Evolutionary conservation across 495 filamentous ascomycete genomes (phyloP).

Genomic region (Penicillium herquei): DNA sequence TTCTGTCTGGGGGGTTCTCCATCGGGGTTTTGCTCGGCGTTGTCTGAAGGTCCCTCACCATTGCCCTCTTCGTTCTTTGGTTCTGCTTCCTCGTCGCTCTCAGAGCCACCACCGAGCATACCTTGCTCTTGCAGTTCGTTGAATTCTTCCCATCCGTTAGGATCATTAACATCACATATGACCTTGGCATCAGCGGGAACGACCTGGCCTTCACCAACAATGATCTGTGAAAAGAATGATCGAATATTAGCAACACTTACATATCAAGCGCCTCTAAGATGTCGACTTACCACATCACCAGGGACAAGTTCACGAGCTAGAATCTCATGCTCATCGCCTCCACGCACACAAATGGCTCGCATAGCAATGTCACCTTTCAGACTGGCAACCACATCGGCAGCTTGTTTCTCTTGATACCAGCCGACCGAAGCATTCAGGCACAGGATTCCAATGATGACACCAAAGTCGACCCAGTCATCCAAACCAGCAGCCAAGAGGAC

Average conservation of each 20-base stretch:
- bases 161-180: constrained; percentile 68
- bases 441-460: constrained; percentile 79
- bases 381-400: constrained; percentile 75
- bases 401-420: constrained; percentile 85
- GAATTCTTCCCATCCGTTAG: constrained; percentile 63
- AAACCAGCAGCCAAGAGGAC: constrained; percentile 73
- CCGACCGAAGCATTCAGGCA: constrained; percentile 72
- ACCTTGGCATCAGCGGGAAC: constrained; percentile 69
- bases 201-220: constrained; percentile 70
- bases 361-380: constrained; percentile 81
- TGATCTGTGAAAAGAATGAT: constrained; percentile 26
- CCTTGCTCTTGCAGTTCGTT: constrained; percentile 53
- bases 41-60: constrained; percentile 8
- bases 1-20: no score
- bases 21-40: constrained; percentile 5
- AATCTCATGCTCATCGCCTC: constrained; percentile 63
- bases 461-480: constrained; percentile 76
- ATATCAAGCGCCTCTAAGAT: neutral
- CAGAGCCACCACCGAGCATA: constrained; percentile 55
- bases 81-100: constrained; percentile 44
- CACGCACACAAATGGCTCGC: constrained; percentile 65
- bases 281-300: constrained; percentile 68
- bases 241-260: neutral
- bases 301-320: constrained; percentile 74
- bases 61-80: constrained; percentile 2